Percentiles rank a stretch among this genome's conserved stretches.
These are phyloP conservation scores for Rhizomucor pusillus DNA, from an alignment of 371 early-diverging fungal genomes.

Conservation along the genomic window DNA sequence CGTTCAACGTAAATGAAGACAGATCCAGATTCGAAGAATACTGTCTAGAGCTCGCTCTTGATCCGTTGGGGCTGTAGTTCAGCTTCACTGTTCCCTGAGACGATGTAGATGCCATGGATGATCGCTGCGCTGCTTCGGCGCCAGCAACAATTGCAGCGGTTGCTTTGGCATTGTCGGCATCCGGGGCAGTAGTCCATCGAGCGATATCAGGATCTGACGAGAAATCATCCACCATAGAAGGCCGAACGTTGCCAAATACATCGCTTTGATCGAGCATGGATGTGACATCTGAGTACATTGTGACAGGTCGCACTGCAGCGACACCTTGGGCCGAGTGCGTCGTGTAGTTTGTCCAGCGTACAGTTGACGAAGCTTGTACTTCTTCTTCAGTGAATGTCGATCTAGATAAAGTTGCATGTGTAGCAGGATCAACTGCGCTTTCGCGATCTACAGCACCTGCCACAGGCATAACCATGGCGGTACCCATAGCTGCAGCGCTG, in stretches of 20 bases:
- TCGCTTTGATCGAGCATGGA: slow-evolving; percentile 5
- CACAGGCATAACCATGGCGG: slow-evolving; percentile 29
- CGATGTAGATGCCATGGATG: not conserved
- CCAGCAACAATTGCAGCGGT: not conserved
- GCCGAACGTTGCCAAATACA: slow-evolving; percentile 7
- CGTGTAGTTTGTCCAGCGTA: slow-evolving; percentile 28
- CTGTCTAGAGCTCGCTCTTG: no score
- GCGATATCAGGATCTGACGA: slow-evolving; percentile 34
- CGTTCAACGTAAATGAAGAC: no score
- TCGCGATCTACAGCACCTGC: slow-evolving; percentile 5
- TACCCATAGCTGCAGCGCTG: slow-evolving; percentile 40
- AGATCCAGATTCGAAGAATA: no score
- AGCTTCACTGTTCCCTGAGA: no score
- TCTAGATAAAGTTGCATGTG: not conserved
- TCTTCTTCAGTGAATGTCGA: not conserved
- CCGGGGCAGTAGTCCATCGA: slow-evolving; percentile 32
- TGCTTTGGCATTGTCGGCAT: slow-evolving; percentile 8
- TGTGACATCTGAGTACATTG: slow-evolving; percentile 20
- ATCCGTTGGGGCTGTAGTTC: no score
- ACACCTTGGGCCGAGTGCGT: slow-evolving; percentile 16
- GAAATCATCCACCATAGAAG: slow-evolving; percentile 18
- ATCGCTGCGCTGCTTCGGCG: not conserved
- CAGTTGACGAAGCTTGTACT: slow-evolving; percentile 8
- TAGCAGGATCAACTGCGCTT: no score
- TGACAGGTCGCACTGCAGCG: slow-evolving; percentile 13